These are phyloP conservation scores for Dactylellina parvicollis DNA, from an alignment of 2,329 filamentous ascomycete species.

Conservation along the genomic window DNA sequence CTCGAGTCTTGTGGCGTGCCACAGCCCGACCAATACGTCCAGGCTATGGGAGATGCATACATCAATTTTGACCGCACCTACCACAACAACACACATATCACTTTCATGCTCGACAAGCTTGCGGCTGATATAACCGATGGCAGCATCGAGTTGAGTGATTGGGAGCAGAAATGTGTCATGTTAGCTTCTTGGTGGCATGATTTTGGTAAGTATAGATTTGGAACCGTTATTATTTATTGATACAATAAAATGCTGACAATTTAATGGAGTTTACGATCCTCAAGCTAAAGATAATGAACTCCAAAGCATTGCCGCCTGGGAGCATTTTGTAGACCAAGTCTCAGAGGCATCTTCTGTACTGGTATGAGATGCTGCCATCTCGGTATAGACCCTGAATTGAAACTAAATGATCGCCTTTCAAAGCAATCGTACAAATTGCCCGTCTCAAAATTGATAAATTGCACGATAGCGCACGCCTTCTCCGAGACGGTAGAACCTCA, in stretches of 20 bases:
- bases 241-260: too few relatives aligned
- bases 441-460: constrained; percentile 31
- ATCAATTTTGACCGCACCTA: constrained; percentile 18
- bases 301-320: constrained; percentile 45
- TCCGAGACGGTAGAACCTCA: neutral
- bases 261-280: constrained; percentile 30
- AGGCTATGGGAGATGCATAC: constrained; percentile 33
- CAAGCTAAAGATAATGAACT: constrained; percentile 34
- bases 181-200: constrained; percentile 53
- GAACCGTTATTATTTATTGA: too few relatives aligned
- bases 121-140: constrained; percentile 8
- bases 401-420: neutral
- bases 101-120: constrained; percentile 43
- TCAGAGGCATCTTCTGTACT: constrained; percentile 9
- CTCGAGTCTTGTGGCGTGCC: constrained; percentile 35
- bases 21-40: constrained; percentile 9
- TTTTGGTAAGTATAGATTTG: constrained; percentile 45
- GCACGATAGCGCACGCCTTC: constrained; percentile 40
- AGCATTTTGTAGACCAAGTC: constrained; percentile 34
- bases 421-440: constrained; percentile 31
- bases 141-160: constrained; percentile 19
- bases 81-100: constrained; percentile 45
- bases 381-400: neutral
- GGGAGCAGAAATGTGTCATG: constrained; percentile 27
- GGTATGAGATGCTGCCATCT: constrained; percentile 21